Conservation (phyloP, 305 asterid species). For the Fraxinus nigra region DNA sequence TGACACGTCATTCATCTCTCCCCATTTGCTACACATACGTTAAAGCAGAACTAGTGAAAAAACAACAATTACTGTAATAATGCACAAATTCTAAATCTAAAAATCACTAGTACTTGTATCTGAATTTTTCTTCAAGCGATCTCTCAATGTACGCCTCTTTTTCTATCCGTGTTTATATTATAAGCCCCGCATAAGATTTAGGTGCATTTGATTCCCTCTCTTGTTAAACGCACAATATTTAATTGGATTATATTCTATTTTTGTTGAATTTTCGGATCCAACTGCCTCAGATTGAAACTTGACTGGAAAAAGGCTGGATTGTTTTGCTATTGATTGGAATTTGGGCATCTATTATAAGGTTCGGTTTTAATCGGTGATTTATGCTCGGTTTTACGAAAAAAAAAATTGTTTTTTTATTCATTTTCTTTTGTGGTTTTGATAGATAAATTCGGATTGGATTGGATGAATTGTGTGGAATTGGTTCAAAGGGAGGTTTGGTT, state of each 20-base stretch:
- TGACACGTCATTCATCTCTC: background rate
- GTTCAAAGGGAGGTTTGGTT: background rate
- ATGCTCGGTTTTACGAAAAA: background rate
- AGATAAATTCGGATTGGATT: conserved; percentile 5
- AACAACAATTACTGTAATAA: background rate
- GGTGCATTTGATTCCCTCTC: background rate
- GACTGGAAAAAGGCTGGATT: background rate
- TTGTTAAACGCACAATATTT: background rate
- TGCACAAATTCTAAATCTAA: background rate
- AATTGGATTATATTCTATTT: background rate
- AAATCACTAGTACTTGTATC: background rate
- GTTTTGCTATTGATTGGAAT: background rate
- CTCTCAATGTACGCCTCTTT: background rate
- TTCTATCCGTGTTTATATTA: background rate
- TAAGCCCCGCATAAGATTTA: background rate
- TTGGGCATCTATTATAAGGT: background rate
- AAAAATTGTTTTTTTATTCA: background rate
- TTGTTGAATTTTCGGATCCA: background rate
- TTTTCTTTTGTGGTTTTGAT: background rate
- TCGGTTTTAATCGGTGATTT: background rate
- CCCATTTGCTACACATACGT: background rate
- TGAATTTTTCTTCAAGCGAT: background rate
- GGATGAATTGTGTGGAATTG: background rate
- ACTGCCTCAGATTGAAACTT: background rate
- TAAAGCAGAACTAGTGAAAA: background rate